Percentiles rank a stretch among this genome's conserved stretches.
Evolutionary conservation across 2,329 filamentous ascomycete species (phyloP).

Genomic region (Didymellaceae sp.): DNA sequence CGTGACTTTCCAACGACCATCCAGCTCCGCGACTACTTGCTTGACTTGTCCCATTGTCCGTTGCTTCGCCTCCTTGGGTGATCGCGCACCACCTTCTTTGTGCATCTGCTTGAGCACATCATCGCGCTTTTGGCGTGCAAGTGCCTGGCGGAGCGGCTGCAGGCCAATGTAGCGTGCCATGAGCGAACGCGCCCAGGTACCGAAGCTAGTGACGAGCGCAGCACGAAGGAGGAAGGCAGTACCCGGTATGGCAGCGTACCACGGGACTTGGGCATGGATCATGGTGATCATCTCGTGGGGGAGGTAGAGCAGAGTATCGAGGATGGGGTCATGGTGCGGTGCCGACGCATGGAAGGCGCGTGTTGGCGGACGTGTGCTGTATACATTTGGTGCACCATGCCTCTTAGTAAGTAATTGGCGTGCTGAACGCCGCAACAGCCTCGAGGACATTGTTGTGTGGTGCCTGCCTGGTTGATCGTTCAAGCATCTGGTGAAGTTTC

Average conservation of each 20-base stretch:
- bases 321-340: slow-evolving; percentile 44
- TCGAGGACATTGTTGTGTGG: slow-evolving; percentile 34
- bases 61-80: slow-evolving; percentile 23
- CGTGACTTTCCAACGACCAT: slow-evolving; percentile 40
- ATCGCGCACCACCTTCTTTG: slow-evolving; percentile 28
- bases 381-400: slow-evolving; percentile 4
- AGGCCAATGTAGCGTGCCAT: slow-evolving; percentile 52
- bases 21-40: slow-evolving; percentile 31
- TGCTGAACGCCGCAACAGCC: slow-evolving; percentile 29
- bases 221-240: slow-evolving; percentile 60
- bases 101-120: slow-evolving; percentile 18
- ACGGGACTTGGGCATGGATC: slow-evolving; percentile 63
- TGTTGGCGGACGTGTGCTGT: slow-evolving; percentile 7
- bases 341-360: slow-evolving; percentile 61
- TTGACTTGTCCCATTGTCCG: slow-evolving; percentile 24
- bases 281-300: slow-evolving; percentile 56
- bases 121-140: slow-evolving; percentile 32
- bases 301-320: slow-evolving; percentile 53
- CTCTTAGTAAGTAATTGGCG: slow-evolving; percentile 34
- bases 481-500: slow-evolving; percentile 8
- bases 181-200: slow-evolving; percentile 51
- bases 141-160: slow-evolving; percentile 49
- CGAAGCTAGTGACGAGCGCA: slow-evolving; percentile 54
- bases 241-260: slow-evolving; percentile 62
- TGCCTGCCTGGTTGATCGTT: slow-evolving; percentile 13